Evolutionary conservation across 2,329 filamentous ascomycete genomes (phyloP), one percentile per base, ranked within the genome.

Genomic region (Fusarium redolens): DNA sequence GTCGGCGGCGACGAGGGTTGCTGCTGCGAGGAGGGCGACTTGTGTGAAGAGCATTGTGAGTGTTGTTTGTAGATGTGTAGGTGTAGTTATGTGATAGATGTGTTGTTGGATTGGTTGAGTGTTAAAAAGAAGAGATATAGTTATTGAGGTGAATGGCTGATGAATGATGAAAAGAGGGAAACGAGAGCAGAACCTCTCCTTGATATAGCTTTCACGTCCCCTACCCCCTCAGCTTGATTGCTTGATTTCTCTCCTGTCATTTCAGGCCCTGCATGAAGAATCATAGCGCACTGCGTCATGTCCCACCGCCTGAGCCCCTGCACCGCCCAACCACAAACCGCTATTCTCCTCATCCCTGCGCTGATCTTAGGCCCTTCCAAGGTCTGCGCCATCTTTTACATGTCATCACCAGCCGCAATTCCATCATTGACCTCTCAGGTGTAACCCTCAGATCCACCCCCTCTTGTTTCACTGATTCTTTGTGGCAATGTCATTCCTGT

Each of bases 11-110:
- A 61, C 75, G 47, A 77, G 52, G 63, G 71, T 61, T 44, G 75
- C 76, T 22, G 64, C 31, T 18, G 77, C 55, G 50, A 78, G 61
- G 17, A 78, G 50, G 22, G 66, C 48, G 68, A 77, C 33, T 66
- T 78, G 76, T 52, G 66, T 64, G 75, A 73, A 77, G 38, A 51
- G 76, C 76, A 78, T 78, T 25, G 28, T 69, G 65, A 22, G 17
- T 51, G 55, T 25, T 65, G 63, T 52, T 30, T 38, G 30, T 20
- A 13, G 50, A 7, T 28, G 41, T 22, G 13, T 33, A 30, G 15
- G 17, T 45, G 35, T 57, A 17, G 35, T 44, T 41, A 30, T 20
- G 22, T 47, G 41, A 31, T 18, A 28, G 33, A 38, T 44, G 20
- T 25, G 13, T n/a, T 15, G 35, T 41, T 50, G 51, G 17, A 9